phyloP scores from a whole-genome alignment of 805 yeast species.

The Kodamaea kakaduensis region DNA sequence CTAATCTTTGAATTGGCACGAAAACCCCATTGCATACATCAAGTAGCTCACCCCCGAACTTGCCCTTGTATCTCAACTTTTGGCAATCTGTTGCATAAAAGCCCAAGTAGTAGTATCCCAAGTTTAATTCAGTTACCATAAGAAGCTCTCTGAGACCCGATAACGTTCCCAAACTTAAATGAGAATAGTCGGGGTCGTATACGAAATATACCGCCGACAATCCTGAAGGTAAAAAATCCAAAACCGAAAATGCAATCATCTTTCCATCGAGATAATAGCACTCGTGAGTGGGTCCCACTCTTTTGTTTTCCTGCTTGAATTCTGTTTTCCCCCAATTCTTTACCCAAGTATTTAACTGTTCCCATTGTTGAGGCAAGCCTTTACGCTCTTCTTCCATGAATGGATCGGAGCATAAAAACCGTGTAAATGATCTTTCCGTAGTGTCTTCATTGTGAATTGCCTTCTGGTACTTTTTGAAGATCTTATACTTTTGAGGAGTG shows the following conservation, averaged over 20 bases:
- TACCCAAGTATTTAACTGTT: slow-evolving; percentile 39
- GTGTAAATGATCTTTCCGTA: slow-evolving; percentile 40
- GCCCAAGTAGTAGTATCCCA: slow-evolving; percentile 70
- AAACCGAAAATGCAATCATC: slow-evolving; percentile 69
- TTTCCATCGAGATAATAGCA: slow-evolving; percentile 62
- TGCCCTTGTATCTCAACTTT: slow-evolving; percentile 78
- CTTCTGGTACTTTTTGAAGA: slow-evolving; percentile 69
- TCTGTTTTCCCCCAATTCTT: slow-evolving; percentile 15
- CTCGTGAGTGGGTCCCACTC: slow-evolving; percentile 71
- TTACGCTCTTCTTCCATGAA: slow-evolving; percentile 33
- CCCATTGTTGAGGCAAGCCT: slow-evolving; percentile 36
- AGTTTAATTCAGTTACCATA: slow-evolving; percentile 42
- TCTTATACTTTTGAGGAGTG: slow-evolving; percentile 54
- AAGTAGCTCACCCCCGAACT: slow-evolving; percentile 71
- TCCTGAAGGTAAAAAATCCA: slow-evolving; percentile 72
- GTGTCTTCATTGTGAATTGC: slow-evolving; percentile 50
- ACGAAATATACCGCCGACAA: slow-evolving; percentile 83
- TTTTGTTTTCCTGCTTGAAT: neutral
- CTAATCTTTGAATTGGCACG: slow-evolving; percentile 33
- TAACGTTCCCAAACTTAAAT: slow-evolving; percentile 69
- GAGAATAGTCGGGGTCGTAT: slow-evolving; percentile 78
- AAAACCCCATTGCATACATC: slow-evolving; percentile 50
- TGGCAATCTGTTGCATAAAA: slow-evolving; percentile 73
- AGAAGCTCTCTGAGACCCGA: slow-evolving; percentile 70
- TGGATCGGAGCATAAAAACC: slow-evolving; percentile 70